Evolutionary conservation across 192 early-diverging fungal species (phyloP).

Genomic region (Backusella australiensis): DNA sequence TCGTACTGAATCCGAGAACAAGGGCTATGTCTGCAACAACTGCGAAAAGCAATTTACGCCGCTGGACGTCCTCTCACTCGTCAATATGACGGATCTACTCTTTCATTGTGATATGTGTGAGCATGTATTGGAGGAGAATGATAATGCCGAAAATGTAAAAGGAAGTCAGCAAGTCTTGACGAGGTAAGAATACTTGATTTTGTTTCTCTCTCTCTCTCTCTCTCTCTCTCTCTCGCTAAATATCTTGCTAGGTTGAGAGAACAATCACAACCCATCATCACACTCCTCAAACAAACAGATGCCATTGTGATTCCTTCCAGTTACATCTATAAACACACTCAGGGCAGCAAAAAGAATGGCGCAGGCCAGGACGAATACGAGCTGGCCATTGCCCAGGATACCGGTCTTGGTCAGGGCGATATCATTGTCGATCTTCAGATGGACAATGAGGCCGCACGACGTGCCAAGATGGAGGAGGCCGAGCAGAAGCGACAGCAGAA

Average conservation of each 20-base stretch:
- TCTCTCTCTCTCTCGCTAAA: neutral
- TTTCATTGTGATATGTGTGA: constrained; percentile 66
- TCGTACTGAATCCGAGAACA: constrained; percentile 66
- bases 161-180: constrained; percentile 53
- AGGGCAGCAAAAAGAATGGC: constrained; percentile 41
- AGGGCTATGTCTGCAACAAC: constrained; percentile 63
- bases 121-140: constrained; percentile 57
- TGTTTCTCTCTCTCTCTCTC: neutral
- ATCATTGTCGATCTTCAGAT: constrained; percentile 72
- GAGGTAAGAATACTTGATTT: constrained; percentile 14
- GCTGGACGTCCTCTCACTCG: constrained; percentile 57
- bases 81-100: constrained; percentile 38
- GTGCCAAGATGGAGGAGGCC: constrained; percentile 60
- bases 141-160: constrained; percentile 57
- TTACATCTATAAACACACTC: constrained; percentile 44
- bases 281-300: constrained; percentile 71
- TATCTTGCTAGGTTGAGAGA: constrained; percentile 52
- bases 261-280: constrained; percentile 69
- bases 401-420: constrained; percentile 59
- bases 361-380: constrained; percentile 52
- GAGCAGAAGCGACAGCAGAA: constrained; percentile 72
- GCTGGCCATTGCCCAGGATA: constrained; percentile 63
- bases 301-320: constrained; percentile 57
- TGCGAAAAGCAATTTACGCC: constrained; percentile 60
- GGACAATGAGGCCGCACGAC: constrained; percentile 66